Percentiles rank a stretch among this genome's conserved stretches.
Conservation (phyloP, 768 basidiomycete species). For the Dentipellis sp. region DNA sequence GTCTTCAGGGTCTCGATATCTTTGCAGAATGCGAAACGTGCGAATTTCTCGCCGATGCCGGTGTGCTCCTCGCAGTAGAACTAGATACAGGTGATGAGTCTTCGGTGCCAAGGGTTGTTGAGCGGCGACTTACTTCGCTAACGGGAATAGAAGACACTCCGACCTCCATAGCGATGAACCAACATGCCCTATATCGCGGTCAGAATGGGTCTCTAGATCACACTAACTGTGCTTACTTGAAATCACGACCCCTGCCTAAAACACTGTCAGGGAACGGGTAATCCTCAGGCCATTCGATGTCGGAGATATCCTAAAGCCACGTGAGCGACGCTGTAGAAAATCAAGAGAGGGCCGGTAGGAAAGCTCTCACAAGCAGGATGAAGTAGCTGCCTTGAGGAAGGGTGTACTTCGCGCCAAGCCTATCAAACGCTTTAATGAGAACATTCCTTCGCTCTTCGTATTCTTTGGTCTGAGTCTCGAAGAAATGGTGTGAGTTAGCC, state of each 20-base stretch:
- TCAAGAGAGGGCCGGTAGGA: neutral
- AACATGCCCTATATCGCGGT: slow-evolving; percentile 56
- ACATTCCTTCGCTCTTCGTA: slow-evolving; percentile 75
- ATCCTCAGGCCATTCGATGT: slow-evolving; percentile 70
- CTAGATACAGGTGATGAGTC: slow-evolving; percentile 27
- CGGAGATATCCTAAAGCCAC: slow-evolving; percentile 58
- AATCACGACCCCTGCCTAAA: slow-evolving; percentile 77
- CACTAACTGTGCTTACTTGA: slow-evolving; percentile 41
- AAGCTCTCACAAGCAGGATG: slow-evolving; percentile 59
- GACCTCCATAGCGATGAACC: slow-evolving; percentile 88
- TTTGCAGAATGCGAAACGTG: slow-evolving; percentile 94
- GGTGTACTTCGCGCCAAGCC: slow-evolving; percentile 76
- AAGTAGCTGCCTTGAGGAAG: slow-evolving; percentile 90
- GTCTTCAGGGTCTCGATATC: slow-evolving; percentile 73
- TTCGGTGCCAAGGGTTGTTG: neutral
- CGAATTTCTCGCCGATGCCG: slow-evolving; percentile 77
- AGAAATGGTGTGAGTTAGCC: slow-evolving; percentile 63
- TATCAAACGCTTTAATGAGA: slow-evolving; percentile 74
- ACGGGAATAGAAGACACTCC: slow-evolving; percentile 92
- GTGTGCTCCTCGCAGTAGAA: slow-evolving; percentile 91
- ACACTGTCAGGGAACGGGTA: slow-evolving; percentile 76
- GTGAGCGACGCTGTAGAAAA: neutral
- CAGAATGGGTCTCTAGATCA: neutral
- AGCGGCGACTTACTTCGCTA: slow-evolving; percentile 61
- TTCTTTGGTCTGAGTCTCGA: slow-evolving; percentile 63